phyloP scores from a whole-genome alignment of 2,329 filamentous ascomycete species.

The Phialophora macrospora region DNA sequence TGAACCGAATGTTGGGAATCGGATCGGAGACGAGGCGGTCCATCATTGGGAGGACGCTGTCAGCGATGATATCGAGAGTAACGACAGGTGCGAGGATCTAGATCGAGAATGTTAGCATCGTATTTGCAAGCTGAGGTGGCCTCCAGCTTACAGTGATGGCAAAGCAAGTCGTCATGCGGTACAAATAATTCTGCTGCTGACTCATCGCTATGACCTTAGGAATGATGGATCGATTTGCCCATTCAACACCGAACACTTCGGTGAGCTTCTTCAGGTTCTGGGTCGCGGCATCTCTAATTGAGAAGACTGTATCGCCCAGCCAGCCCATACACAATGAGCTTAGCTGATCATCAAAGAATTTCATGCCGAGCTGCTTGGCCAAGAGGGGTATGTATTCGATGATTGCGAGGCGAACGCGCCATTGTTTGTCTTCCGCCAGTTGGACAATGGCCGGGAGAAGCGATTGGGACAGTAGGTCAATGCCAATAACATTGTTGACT shows the following conservation, averaged over 20 bases:
- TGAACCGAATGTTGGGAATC: conserved; percentile 99
- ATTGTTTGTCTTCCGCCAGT: conserved; percentile 92
- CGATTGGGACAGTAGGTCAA: conserved; percentile 93
- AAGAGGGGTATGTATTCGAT: conserved; percentile 99
- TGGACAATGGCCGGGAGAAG: conserved; percentile 96
- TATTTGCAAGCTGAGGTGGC: conserved; percentile 23
- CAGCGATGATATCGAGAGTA: conserved; percentile 88
- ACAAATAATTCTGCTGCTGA: conserved; percentile 96
- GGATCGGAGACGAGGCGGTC: conserved; percentile 91
- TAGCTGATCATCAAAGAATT: conserved; percentile 98
- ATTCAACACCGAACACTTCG: conserved; percentile 97
- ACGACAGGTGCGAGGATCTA: conserved; percentile 94
- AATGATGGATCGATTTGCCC: conserved; percentile 96
- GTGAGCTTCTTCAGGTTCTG: conserved; percentile 98
- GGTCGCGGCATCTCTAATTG: conserved; percentile 94
- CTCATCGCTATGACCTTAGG: conserved; percentile 99
- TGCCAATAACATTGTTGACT: conserved; percentile 98
- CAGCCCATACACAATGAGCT: conserved; percentile 96
- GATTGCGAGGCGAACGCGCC: conserved; percentile 95
- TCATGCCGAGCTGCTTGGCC: conserved; percentile 90
- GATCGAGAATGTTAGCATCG: conserved; percentile 40
- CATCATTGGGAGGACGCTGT: conserved; percentile 93
- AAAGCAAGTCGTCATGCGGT: conserved; percentile 99
- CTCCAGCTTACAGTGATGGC: conserved; percentile 81
- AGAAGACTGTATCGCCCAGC: conserved; percentile 98